These are phyloP conservation scores for Eutypa lata DNA, from an alignment of 2,329 filamentous ascomycete species.

Conservation along the genomic window DNA sequence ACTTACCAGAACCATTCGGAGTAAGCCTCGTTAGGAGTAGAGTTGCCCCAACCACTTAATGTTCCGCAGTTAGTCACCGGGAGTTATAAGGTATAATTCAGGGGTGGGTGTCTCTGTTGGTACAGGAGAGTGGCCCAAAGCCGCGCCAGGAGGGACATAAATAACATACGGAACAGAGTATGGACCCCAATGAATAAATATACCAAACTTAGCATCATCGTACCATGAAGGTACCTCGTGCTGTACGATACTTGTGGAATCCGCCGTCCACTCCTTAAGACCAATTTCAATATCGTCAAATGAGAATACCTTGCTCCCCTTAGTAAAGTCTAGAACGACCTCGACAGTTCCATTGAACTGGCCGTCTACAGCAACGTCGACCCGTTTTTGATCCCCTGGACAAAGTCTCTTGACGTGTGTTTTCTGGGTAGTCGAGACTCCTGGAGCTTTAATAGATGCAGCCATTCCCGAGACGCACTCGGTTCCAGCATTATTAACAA, in stretches of 20 bases:
- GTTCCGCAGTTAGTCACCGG: slow-evolving; percentile 19
- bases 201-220: slow-evolving; percentile 53
- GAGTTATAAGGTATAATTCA: too few species aligned
- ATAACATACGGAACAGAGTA: slow-evolving; percentile 39
- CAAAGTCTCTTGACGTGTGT: slow-evolving; percentile 34
- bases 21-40: slow-evolving; percentile 36
- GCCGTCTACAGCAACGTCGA: slow-evolving; percentile 30
- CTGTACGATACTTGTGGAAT: slow-evolving; percentile 31
- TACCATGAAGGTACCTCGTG: slow-evolving; percentile 51
- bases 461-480: slow-evolving; percentile 29
- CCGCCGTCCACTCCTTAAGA: slow-evolving; percentile 32
- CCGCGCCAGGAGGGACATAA: too few species aligned
- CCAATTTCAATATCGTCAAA: slow-evolving; percentile 28
- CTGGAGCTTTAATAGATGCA: slow-evolving; percentile 8
- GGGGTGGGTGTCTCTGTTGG: too few species aligned
- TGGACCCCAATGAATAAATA: slow-evolving; percentile 59
- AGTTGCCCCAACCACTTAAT: slow-evolving; percentile 48
- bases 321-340: background rate
- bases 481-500: slow-evolving; percentile 33
- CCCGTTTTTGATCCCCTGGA: slow-evolving; percentile 36
- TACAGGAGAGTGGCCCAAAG: too few species aligned
- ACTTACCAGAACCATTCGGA: slow-evolving; percentile 50
- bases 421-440: slow-evolving; percentile 2
- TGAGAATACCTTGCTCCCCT: background rate
- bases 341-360: slow-evolving; percentile 17